A percentile compares a stretch with the other conserved stretches of the same genome.
These are phyloP conservation scores for Peronospora belbahrii DNA, from an alignment of 352 stramenopile species.

Conservation along the genomic window DNA sequence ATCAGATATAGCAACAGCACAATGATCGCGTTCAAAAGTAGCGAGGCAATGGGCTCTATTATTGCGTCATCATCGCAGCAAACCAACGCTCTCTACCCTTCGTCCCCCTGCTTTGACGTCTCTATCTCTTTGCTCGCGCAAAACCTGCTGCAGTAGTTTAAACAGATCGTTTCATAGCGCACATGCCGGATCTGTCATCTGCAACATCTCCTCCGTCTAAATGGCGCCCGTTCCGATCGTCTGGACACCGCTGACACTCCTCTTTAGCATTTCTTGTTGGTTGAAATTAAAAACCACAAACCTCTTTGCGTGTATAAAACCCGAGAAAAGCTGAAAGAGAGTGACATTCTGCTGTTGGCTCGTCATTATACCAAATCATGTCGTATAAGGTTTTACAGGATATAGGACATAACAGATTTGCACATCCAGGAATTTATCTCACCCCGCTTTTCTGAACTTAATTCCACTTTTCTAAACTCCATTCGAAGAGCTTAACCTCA, in stretches of 20 bases:
- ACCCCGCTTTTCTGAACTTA: too few species aligned
- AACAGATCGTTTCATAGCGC: conserved; percentile 60
- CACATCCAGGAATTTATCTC: too few species aligned
- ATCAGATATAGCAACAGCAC: conserved; percentile 1
- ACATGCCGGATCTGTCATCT: conserved; percentile 68
- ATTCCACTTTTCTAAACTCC: too few species aligned
- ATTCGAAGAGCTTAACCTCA: too few species aligned
- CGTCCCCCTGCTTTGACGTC: conserved; percentile 39
- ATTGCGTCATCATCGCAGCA: conserved; percentile 33
- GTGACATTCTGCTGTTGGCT: too few species aligned
- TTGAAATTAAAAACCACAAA: too few species aligned
- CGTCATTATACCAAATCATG: too few species aligned
- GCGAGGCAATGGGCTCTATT: conserved; percentile 4
- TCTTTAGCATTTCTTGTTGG: too few species aligned
- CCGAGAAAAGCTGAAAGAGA: too few species aligned
- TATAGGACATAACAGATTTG: too few species aligned
- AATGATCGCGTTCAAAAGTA: neutral
- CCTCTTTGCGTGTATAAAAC: too few species aligned
- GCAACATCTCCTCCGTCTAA: conserved; percentile 67
- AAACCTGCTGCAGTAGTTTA: conserved; percentile 38
- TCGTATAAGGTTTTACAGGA: too few species aligned
- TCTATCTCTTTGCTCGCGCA: conserved; percentile 40
- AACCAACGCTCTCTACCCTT: conserved; percentile 55
- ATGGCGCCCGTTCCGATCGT: conserved; percentile 79
- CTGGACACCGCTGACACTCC: conserved; percentile 61